Conservation (phyloP, 352 stramenopile species). For the Globisporangium abappressorium region DNA sequence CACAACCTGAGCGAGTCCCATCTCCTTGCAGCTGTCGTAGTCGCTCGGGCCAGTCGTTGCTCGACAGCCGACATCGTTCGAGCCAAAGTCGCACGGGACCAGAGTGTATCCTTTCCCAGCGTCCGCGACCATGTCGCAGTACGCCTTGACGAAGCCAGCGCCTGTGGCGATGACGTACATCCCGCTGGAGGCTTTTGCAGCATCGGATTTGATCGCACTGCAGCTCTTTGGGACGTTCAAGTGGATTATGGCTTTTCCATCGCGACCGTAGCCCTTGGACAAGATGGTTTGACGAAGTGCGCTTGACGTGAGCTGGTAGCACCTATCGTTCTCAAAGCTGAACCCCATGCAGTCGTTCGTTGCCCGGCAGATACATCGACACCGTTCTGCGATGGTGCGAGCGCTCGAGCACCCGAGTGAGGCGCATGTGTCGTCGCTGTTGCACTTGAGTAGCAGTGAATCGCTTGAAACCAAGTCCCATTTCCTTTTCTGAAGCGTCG, state of each 20-base stretch:
- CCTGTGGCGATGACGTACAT: slow-evolving; percentile 48
- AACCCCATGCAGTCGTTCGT: slow-evolving; percentile 40
- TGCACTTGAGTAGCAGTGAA: slow-evolving; percentile 31
- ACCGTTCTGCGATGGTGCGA: slow-evolving; percentile 41
- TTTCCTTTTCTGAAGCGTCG: slow-evolving; percentile 29
- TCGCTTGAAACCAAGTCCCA: slow-evolving; percentile 33
- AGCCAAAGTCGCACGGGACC: slow-evolving; percentile 40
- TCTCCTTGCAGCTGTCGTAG: slow-evolving; percentile 43
- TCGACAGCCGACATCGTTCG: slow-evolving; percentile 30
- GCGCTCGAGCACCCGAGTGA: slow-evolving; percentile 25
- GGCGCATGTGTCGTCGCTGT: slow-evolving; percentile 22
- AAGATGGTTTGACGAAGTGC: slow-evolving; percentile 39
- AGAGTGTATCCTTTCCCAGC: slow-evolving; percentile 52
- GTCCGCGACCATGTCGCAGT: slow-evolving; percentile 55
- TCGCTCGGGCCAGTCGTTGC: slow-evolving; percentile 33
- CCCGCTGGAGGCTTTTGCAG: slow-evolving; percentile 24
- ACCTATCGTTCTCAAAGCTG: slow-evolving; percentile 34
- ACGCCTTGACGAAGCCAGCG: slow-evolving; percentile 34
- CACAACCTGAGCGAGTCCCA: slow-evolving; percentile 50
- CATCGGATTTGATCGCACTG: slow-evolving; percentile 46
- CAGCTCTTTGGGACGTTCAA: slow-evolving; percentile 60
- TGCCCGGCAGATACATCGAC: slow-evolving; percentile 39
- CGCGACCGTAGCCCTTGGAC: slow-evolving; percentile 25
- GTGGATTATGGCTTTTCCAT: slow-evolving; percentile 29
- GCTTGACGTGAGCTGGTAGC: slow-evolving; percentile 32